Evolutionary conservation across 2,329 filamentous ascomycete species (phyloP).

Genomic region (Trichophyton equinum): DNA sequence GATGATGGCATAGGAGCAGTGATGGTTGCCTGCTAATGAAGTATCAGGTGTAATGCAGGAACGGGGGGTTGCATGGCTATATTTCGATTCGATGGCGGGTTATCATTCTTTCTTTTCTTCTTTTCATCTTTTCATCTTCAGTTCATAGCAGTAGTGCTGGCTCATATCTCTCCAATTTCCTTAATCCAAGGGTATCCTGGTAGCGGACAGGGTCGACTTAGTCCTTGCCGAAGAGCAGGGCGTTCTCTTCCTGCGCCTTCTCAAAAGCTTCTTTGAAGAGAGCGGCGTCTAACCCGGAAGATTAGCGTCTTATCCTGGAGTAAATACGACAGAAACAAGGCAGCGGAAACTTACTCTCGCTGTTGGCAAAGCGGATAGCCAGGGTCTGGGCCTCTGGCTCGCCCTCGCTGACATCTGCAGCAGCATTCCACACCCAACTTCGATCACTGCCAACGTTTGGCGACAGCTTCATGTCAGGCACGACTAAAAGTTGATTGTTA

Average conservation of each 20-base stretch:
- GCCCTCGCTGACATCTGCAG: constrained; percentile 94
- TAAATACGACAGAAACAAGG: neutral
- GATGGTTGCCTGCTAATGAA: neutral
- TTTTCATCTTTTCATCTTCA: too few species aligned
- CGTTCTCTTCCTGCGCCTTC: constrained; percentile 94
- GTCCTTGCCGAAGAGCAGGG: constrained; percentile 60
- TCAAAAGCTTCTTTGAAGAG: constrained; percentile 95
- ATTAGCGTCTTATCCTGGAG: neutral
- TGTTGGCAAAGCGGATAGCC: constrained; percentile 94
- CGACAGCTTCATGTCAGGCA: constrained; percentile 96
- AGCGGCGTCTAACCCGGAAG: constrained; percentile 60
- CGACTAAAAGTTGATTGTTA: constrained; percentile 46
- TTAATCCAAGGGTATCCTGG: neutral
- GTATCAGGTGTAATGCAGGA: neutral
- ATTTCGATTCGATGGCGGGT: neutral
- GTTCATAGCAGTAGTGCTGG: neutral
- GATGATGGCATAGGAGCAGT: neutral
- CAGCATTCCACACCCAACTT: constrained; percentile 98
- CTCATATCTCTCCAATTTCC: neutral
- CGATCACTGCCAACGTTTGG: constrained; percentile 97
- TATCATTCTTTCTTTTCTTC: neutral
- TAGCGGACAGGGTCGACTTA: constrained; percentile 13
- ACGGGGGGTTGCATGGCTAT: neutral
- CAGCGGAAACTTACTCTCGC: constrained; percentile 62
- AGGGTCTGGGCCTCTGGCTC: constrained; percentile 93